Base-by-base conservation (phyloP, 768 basidiomycete species). In the Trametes cubensis region DNA sequence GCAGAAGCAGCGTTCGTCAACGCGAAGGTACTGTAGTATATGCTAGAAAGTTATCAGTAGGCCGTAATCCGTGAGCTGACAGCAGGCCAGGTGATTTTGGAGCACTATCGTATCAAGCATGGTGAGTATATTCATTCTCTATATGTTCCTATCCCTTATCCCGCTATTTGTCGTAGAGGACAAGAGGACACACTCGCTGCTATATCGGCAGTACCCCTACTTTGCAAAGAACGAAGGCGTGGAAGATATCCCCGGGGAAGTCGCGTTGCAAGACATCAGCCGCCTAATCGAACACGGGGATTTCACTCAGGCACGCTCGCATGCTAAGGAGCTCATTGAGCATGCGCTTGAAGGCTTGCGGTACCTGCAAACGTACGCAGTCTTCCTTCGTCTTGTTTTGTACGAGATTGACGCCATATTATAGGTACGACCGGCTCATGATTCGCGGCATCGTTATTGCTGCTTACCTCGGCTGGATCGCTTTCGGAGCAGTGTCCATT, bases 391-490 rank as follows among this genome's bases (percentile, higher is more conserved):
- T 0, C 38, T 8, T 25, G 5, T 21, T 38, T 20, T 13, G 58
- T 20, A 14, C 7, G 2, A 45, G 15, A 25, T 21, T 52, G 26
- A 39, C 50, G 66, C 56, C 30, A 42, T 47, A 20, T 14, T 15
- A 2, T 58, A 81, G 83, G 14, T 94, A 94, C 71, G 91, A 95
- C 70, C 85, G 90, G 18, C 76, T 83, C 30, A 74, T 94, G 47
- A 87, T 95, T 28, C 83, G 86, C 17, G 75, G 69, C 3, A 85
- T 94, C 64, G 92, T 93, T 53, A 81, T 81, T 1, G 70, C 80
- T 7, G 91, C 90, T 1, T 94, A 95, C 72, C 71, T 81, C 3
- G 91, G 91, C 55, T 95, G 92, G 90, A 84, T 84, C 20, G 85
- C 84, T 0, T 93, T 85, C 71, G 78, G 84, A 6, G 83, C 85